A percentile compares a stretch with the other conserved stretches of the same genome.
These are phyloP conservation scores for Debaryomyces castellii DNA, from an alignment of 805 yeast genomes.

Conservation along the genomic window DNA sequence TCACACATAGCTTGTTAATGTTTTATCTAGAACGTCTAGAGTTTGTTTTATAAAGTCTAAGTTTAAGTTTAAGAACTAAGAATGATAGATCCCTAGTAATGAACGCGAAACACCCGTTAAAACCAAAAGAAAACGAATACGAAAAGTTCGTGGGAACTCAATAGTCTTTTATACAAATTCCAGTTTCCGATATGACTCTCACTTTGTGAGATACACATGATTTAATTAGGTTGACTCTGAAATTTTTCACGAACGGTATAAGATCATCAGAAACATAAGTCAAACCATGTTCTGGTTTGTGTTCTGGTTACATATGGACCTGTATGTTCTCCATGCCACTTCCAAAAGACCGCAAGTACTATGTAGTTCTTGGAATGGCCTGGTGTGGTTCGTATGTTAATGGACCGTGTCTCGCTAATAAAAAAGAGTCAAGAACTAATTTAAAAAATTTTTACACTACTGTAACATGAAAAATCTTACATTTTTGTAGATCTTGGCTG, in stretches of 20 bases:
- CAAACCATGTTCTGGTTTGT: background rate
- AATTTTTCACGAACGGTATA: background rate
- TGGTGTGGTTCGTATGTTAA: background rate
- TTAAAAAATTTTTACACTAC: background rate
- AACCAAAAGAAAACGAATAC: constrained; percentile 6
- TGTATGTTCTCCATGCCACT: background rate
- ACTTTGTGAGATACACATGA: background rate
- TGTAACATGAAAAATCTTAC: no score
- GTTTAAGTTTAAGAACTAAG: constrained; percentile 8
- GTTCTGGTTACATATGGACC: background rate
- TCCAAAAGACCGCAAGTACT: background rate
- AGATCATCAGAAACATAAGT: background rate
- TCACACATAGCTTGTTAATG: constrained; percentile 55
- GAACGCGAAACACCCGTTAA: constrained; percentile 17
- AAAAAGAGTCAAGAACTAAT: background rate
- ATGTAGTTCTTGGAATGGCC: background rate
- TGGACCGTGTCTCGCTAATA: background rate
- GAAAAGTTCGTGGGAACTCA: background rate
- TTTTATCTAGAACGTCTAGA: background rate
- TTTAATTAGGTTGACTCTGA: constrained; percentile 7
- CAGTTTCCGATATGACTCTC: background rate
- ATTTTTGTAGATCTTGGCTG: no score
- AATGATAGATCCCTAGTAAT: constrained; percentile 6
- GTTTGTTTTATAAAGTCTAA: background rate
- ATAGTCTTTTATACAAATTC: background rate